Evolutionary conservation across 2,329 filamentous ascomycete species (phyloP).

Genomic region (Fusarium hainanense): DNA sequence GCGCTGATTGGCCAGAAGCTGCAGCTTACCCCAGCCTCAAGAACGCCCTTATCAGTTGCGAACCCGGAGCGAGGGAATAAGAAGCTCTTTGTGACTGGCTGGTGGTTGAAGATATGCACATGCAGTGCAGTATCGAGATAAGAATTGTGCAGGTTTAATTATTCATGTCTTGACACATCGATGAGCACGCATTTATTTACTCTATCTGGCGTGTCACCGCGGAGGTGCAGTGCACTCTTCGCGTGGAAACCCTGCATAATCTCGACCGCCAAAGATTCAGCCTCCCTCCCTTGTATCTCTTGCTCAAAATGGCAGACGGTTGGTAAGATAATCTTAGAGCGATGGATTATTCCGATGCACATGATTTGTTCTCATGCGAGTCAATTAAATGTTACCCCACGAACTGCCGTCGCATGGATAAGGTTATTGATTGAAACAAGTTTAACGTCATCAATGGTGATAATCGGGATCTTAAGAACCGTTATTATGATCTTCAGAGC

Average conservation of each 20-base stretch:
- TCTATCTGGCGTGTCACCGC: background rate
- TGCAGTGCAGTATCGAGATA: slow-evolving; percentile 20
- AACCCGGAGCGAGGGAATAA: slow-evolving; percentile 3
- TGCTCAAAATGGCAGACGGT: fast-evolving
- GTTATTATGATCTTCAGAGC: background rate
- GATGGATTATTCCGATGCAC: background rate
- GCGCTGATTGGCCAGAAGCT: background rate
- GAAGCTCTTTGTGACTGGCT: slow-evolving; percentile 12
- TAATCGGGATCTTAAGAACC: background rate
- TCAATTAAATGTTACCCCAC: background rate
- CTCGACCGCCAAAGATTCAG: background rate
- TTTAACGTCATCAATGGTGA: background rate
- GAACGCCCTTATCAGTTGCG: slow-evolving; percentile 18
- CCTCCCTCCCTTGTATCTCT: background rate
- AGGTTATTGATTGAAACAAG: background rate
- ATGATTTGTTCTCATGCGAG: slow-evolving; percentile 1
- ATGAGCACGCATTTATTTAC: background rate
- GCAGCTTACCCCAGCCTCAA: background rate
- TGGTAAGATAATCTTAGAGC: background rate
- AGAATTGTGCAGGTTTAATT: slow-evolving; percentile 7
- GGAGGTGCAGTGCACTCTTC: slow-evolving; percentile 8
- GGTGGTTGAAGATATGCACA: background rate
- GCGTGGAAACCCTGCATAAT: background rate
- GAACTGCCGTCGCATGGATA: background rate
- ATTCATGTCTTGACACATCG: slow-evolving; percentile 33